These are phyloP conservation scores for Boehmeria nivea DNA, from an alignment of 306 rosid species.

Conservation along the genomic window DNA sequence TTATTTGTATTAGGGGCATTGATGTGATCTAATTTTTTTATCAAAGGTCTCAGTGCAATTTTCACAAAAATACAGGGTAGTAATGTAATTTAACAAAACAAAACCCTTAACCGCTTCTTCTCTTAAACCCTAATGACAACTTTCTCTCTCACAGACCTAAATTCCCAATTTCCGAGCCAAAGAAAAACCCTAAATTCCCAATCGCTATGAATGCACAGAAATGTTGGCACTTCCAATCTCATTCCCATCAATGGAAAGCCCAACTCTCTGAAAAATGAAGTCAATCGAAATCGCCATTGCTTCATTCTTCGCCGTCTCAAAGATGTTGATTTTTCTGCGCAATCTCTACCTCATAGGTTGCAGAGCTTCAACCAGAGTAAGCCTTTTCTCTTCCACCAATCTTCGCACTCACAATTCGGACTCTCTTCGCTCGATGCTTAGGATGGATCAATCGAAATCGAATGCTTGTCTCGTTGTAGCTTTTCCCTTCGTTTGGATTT, in stretches of 20 bases:
- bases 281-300: background rate
- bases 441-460: background rate
- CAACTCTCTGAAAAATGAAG: constrained; percentile 13
- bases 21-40: too few species aligned
- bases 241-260: background rate
- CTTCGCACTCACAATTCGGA: too few species aligned
- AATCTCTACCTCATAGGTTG: constrained; percentile 43
- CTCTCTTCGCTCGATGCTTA: too few species aligned
- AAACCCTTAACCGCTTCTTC: background rate
- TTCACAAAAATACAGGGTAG: too few species aligned
- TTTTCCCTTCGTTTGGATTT: constrained; percentile 51
- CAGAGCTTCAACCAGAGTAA: constrained; percentile 60
- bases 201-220: constrained; percentile 22
- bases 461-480: constrained; percentile 29
- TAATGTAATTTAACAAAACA: background rate
- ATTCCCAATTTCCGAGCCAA: too few species aligned
- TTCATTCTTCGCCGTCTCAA: constrained; percentile 12
- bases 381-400: constrained; percentile 35
- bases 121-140: background rate
- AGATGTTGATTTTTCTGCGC: constrained; percentile 61
- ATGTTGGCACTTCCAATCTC: constrained; percentile 1
- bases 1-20: too few species aligned
- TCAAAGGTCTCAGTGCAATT: too few species aligned
- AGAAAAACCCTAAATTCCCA: background rate
- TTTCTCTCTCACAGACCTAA: constrained; percentile 9